A percentile compares a stretch with the other conserved stretches of the same genome.
These are phyloP conservation scores for Bacterosira constricta DNA, from an alignment of 108 stramenopile genomes.

Conservation along the genomic window DNA sequence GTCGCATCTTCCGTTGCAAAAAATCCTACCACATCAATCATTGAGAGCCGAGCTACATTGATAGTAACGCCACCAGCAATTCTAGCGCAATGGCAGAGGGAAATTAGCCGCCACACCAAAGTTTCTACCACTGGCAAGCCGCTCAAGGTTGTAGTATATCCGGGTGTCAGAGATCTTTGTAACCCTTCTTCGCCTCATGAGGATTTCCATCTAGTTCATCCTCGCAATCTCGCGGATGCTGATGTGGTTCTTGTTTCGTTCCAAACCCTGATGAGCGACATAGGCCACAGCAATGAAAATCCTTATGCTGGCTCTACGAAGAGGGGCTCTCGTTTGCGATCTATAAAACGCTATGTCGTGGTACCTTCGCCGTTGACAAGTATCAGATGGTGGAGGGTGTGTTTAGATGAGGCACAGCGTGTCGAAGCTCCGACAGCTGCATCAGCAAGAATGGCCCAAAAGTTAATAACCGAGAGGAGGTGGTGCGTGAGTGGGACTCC, in stretches of 20 bases:
- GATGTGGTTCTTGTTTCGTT: conserved; percentile 73
- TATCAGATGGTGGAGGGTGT: conserved; percentile 66
- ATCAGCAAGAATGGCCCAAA: conserved; percentile 76
- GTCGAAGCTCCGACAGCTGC: conserved; percentile 68
- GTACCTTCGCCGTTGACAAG: conserved; percentile 68
- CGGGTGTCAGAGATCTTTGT: conserved; percentile 53
- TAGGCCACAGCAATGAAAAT: conserved; percentile 69
- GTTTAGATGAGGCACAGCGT: conserved; percentile 77
- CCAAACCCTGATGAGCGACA: conserved; percentile 57
- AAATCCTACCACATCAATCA: conserved; percentile 9
- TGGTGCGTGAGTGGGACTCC: conserved; percentile 81
- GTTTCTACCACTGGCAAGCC: not conserved
- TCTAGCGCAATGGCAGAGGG: conserved; percentile 69
- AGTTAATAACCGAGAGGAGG: conserved; percentile 44
- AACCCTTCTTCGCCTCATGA: conserved; percentile 1
- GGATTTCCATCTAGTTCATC: conserved; percentile 56
- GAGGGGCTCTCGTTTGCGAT: conserved; percentile 32
- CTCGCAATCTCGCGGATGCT: conserved; percentile 61
- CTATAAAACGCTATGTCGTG: conserved; percentile 59
- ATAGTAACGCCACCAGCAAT: conserved; percentile 76
- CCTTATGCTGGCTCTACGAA: conserved; percentile 43
- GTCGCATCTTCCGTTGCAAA: conserved; percentile 2
- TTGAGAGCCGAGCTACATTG: conserved; percentile 64
- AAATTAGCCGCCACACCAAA: conserved; percentile 60
- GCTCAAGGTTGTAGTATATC: conserved; percentile 65